Evolutionary conservation across 2,329 filamentous ascomycete species (phyloP).

Genomic region (Exserohilum rostratum): DNA sequence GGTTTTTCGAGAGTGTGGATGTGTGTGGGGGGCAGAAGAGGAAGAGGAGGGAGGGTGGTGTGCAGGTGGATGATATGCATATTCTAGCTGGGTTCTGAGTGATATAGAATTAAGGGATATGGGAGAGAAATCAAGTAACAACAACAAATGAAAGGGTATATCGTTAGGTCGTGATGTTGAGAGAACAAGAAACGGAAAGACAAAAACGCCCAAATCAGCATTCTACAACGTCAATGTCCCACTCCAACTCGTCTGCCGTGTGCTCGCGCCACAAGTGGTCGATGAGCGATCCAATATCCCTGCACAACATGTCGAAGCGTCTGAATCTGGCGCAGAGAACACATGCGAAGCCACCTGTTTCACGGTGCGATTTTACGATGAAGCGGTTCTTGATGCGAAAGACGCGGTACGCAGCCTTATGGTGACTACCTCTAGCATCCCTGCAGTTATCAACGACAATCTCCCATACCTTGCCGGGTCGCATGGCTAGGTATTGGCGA

Average conservation of each 20-base stretch:
- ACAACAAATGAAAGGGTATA: background rate
- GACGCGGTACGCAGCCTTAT: constrained; percentile 10
- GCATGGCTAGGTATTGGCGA: constrained; percentile 23
- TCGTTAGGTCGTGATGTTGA: background rate
- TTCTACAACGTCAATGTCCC: constrained; percentile 36
- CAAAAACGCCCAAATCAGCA: constrained; percentile 2
- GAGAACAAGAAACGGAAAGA: background rate
- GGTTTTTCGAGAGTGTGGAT: constrained; percentile 42
- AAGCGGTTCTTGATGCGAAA: constrained; percentile 40
- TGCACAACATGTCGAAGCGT: constrained; percentile 38
- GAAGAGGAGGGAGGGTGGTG: constrained; percentile 18
- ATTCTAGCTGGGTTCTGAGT: constrained; percentile 21
- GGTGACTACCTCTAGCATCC: constrained; percentile 4
- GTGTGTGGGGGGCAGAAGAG: constrained; percentile 24
- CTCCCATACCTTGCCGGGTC: constrained; percentile 39
- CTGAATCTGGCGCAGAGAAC: constrained; percentile 34
- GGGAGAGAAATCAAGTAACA: background rate
- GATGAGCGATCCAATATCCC: constrained; percentile 30
- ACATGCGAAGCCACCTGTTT: constrained; percentile 38
- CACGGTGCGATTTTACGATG: constrained; percentile 39
- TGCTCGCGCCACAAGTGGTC: constrained; percentile 46
- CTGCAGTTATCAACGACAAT: constrained; percentile 22
- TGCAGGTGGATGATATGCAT: constrained; percentile 13
- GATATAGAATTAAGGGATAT: background rate
- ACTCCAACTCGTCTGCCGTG: constrained; percentile 31